Evolutionary conservation across 2,329 filamentous ascomycete species (phyloP), one percentile per base, ranked within the genome.

Genomic region (Bipolaris sorokiniana): DNA sequence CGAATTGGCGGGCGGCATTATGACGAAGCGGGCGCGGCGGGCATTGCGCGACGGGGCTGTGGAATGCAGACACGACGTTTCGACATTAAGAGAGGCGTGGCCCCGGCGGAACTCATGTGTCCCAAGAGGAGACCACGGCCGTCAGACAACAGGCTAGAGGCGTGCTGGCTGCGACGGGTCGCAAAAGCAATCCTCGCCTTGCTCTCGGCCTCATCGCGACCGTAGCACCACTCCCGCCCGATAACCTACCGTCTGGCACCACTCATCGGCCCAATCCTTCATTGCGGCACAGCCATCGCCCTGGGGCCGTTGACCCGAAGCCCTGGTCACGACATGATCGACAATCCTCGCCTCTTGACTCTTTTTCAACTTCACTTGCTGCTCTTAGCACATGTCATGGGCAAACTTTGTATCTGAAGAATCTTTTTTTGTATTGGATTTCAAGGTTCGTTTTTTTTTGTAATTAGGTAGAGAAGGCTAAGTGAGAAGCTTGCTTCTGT

Each of bases 401-500:
- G 18, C 26, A 15, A n/a, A 28, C 7, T 10, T 6, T 16, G 26
- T 34, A 18, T 41, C 37, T 48, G 44, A 48, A 48, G 18, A 48
- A 22, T 48, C 20, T 48, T 48, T 41, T 37, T 34, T 37, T 28
- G 36, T 40, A 18, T 51, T 50, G 23, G 42, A 53, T 51, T 55
- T 48, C 26, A 58, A 55, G 51, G 62, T 69, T 66, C 56, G 61
- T 69, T 71, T 73, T 74, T 75, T 74, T 45, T 45, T 44, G 42
- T 18, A 20, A 75, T 74, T 75, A 74, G 55, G 50, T 73, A 76
- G 75, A 75, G 49, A 64, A 59, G 70, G 68, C 62, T 76, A 70
- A 52, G 62, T 60, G 58, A 66, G 70, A 77, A 80, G 79, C 77
- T 71, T 73, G 75, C 74, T 76, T 74, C 74, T 73, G 63, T 69